Evolutionary conservation across 352 stramenopile genomes (phyloP).

Genomic region (Globisporangium okanoganense): DNA sequence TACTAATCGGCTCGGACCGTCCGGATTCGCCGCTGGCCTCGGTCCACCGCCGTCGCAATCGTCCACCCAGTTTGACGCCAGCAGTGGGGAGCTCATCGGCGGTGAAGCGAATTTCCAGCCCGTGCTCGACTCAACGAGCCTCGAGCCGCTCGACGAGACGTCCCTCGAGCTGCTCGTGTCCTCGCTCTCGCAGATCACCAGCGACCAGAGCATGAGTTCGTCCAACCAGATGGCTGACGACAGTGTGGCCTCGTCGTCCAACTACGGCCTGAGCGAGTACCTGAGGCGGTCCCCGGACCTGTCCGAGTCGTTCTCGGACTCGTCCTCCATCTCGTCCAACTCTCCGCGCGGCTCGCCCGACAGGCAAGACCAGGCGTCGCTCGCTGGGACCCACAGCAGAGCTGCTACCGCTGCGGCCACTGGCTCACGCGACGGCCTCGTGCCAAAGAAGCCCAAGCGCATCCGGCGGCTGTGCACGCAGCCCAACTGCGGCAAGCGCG

Average conservation of each 20-base stretch:
- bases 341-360: background rate
- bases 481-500: constrained; percentile 24
- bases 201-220: background rate
- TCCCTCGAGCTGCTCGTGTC: constrained; percentile 12
- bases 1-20: background rate
- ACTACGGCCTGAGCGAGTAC: background rate
- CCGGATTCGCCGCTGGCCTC: background rate
- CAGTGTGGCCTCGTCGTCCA: background rate
- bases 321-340: background rate
- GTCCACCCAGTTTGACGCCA: background rate
- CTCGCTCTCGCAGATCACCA: constrained; percentile 9
- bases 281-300: background rate
- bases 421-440: background rate
- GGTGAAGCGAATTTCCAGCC: constrained; percentile 3
- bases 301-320: constrained; percentile 4
- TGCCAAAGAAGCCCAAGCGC: constrained; percentile 10
- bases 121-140: constrained; percentile 1
- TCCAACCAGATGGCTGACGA: background rate
- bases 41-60: background rate
- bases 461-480: constrained; percentile 19
- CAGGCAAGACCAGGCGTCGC: background rate
- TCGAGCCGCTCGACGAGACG: constrained; percentile 11
- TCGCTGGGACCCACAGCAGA: no score
- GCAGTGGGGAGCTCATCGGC: background rate
- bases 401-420: background rate